These are phyloP conservation scores for Hansenula anomala DNA, from an alignment of 1,139 yeast species.

Conservation along the genomic window DNA sequence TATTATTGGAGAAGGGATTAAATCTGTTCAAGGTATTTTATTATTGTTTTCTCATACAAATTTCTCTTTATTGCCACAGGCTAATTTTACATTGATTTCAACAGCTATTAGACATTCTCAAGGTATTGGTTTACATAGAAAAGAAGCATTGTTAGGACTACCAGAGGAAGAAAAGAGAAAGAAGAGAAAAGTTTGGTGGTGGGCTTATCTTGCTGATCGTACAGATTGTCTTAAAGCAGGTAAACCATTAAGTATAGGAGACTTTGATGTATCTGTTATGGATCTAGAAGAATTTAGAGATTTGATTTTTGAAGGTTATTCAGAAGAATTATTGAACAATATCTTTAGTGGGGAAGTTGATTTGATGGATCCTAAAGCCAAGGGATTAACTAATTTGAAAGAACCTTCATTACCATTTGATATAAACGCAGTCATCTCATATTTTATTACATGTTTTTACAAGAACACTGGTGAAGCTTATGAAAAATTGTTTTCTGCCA, in stretches of 20 bases:
- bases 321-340: not conserved
- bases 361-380: not conserved
- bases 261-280: constrained; percentile 40
- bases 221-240: constrained; percentile 53
- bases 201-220: constrained; percentile 49
- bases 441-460: constrained; percentile 1
- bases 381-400: not conserved
- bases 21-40: constrained; percentile 45
- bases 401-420: not conserved
- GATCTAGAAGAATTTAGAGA: constrained; percentile 2
- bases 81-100: constrained; percentile 40
- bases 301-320: not conserved
- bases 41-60: constrained; percentile 43
- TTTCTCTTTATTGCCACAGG: constrained; percentile 37
- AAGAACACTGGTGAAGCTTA: constrained; percentile 12
- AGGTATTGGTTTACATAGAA: constrained; percentile 62
- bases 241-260: constrained; percentile 52
- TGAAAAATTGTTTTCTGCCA: constrained; percentile 25
- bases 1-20: constrained; percentile 46
- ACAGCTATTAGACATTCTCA: constrained; percentile 57
- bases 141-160: constrained; percentile 41
- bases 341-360: not conserved
- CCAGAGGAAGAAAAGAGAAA: constrained; percentile 32
- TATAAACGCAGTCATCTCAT: not conserved
- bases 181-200: constrained; percentile 50